These are phyloP conservation scores for Ophiostoma angusticollis DNA, from an alignment of 2,329 filamentous ascomycete genomes.

Conservation along the genomic window DNA sequence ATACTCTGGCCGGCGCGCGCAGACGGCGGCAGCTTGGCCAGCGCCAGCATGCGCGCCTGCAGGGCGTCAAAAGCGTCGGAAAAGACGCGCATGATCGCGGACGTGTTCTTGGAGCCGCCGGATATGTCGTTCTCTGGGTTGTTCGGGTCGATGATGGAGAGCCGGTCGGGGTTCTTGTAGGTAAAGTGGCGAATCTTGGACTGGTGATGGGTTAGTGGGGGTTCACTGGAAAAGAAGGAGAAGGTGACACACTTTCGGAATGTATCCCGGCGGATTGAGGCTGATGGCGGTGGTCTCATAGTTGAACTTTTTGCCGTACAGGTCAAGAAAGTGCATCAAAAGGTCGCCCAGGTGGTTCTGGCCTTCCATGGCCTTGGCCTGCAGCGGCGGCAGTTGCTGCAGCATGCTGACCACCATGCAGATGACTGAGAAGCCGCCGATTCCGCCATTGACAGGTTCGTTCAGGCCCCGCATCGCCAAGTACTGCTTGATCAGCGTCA, in stretches of 20 bases:
- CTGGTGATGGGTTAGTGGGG: constrained; percentile 20
- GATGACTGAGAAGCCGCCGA: constrained; percentile 88
- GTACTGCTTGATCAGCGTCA: constrained; percentile 85
- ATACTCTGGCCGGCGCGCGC: constrained; percentile 37
- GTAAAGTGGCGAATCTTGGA: constrained; percentile 30
- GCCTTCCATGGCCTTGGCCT: constrained; percentile 44
- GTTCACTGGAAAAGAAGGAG: not conserved
- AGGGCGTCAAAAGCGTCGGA: constrained; percentile 47
- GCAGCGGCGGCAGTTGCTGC: constrained; percentile 61
- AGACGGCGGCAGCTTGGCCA: constrained; percentile 25
- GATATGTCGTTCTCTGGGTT: constrained; percentile 77
- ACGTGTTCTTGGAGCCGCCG: constrained; percentile 64
- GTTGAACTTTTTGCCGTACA: constrained; percentile 78
- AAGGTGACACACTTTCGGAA: constrained; percentile 52
- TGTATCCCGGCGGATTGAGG: constrained; percentile 59
- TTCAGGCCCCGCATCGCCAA: constrained; percentile 80
- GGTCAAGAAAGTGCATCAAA: constrained; percentile 75
- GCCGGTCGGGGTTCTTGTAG: constrained; percentile 50
- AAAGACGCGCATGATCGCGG: constrained; percentile 57
- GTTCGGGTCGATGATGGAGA: constrained; percentile 90
- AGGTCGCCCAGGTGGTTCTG: constrained; percentile 65
- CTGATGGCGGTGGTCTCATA: constrained; percentile 57
- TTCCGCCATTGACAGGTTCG: constrained; percentile 79
- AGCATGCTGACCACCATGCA: constrained; percentile 86
- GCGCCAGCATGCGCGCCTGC: constrained; percentile 41